Base-by-base conservation (phyloP, 306 rosid species). In the Begonia masoniana region DNA sequence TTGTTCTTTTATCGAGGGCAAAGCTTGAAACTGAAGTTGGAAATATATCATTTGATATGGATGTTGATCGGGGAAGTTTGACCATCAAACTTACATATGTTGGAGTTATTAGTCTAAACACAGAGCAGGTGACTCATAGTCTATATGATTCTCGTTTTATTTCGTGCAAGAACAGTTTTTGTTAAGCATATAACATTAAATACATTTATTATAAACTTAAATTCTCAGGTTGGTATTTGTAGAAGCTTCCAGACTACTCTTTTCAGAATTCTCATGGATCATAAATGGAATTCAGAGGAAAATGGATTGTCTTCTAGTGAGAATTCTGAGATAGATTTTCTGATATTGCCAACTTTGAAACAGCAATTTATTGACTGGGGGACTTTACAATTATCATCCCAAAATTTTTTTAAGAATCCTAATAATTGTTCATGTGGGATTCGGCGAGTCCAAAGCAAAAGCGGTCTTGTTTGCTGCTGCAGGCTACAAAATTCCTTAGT, bases 161-260 rank as follows among this genome's bases (percentile, higher is more conserved):
- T 31, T 31, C 9, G 39, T 31, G 39, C 39, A 31, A 31, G 3
- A 31, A 5, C 39, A 1, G 39, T 31, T 31, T 31, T 31, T 31
- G 39, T 31, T 31, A 6, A 31, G 39, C 39, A 31, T 6, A 31
- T 31, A 1, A 31, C 39, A 31, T 31, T 2, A 31, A 31, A 31
- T 31, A 7, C 39, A 3, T 12, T 62, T 53, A 60, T 43, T 45
- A 12, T 54, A 41, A 52, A 45, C 57, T 63, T 36, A 41, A 64
- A 65, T 65, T 31, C 8, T 21, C 21, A 89, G 97, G 91, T 89
- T 50, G 64, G 51, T 55, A 42, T 61, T 43, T 85, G 73, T 59
- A 72, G 81, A 67, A 78, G 61, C 68, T 89, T 82, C 66, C 97
- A 89, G 62, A 69, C 71, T 43, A 65, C 73, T 26, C 17, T 85